Conservation (phyloP, 192 early-diverging fungal species). For the Entomortierella chlamydospora region DNA sequence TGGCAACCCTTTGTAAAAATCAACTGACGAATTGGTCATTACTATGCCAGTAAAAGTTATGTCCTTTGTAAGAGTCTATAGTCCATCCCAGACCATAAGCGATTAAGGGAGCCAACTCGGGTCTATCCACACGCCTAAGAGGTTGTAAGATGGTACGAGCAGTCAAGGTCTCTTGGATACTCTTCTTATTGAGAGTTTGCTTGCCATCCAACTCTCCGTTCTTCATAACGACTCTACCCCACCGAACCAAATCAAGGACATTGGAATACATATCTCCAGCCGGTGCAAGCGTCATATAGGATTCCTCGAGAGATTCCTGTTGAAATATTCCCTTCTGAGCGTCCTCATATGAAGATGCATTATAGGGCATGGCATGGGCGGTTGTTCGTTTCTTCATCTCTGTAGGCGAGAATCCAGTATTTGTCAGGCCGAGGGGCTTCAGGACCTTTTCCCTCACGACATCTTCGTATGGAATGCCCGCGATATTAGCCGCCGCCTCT, state of each 20-base stretch:
- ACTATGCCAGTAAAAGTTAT: constrained; percentile 1
- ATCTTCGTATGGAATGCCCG: constrained; percentile 10
- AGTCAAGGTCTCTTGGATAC: not conserved
- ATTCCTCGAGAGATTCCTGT: constrained; percentile 1
- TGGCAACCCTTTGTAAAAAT: too few relatives aligned
- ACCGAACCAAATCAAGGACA: constrained; percentile 19
- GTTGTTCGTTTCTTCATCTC: constrained; percentile 14
- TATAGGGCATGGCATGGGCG: constrained; percentile 12
- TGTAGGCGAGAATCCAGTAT: constrained; percentile 25
- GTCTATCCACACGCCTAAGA: not conserved
- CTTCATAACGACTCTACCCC: constrained; percentile 17
- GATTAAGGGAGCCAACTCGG: not conserved
- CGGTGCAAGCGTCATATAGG: not conserved
- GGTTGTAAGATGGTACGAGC: not conserved
- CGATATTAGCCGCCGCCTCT: constrained; percentile 32
- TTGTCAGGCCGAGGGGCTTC: constrained; percentile 4
- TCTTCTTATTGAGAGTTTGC: constrained; percentile 18
- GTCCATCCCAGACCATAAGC: constrained; percentile 7
- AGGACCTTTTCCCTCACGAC: constrained; percentile 11
- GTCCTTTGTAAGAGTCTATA: constrained; percentile 15
- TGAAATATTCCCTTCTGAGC: constrained; percentile 8
- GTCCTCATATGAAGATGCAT: constrained; percentile 13
- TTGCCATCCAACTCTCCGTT: constrained; percentile 14
- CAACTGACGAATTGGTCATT: too few relatives aligned
- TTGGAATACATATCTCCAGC: constrained; percentile 31